Percentiles rank a stretch among this genome's conserved stretches.
Conservation (phyloP, 2,329 filamentous ascomycete genomes). For the Colletotrichum salicis region DNA sequence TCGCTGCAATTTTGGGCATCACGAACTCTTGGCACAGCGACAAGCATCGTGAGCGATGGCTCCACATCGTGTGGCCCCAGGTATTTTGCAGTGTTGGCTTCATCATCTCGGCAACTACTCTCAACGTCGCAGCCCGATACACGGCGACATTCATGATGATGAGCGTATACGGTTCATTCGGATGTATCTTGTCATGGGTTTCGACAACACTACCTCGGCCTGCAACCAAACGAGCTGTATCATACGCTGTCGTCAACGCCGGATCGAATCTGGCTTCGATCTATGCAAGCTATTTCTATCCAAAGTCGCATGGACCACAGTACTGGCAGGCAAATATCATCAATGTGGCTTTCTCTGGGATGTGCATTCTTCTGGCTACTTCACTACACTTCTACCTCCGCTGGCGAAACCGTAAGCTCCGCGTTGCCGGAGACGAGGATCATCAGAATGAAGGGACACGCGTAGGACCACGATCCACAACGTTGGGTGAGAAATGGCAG, state of each 20-base stretch:
- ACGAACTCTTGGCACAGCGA: slow-evolving; percentile 55
- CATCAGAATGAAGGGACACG: not conserved
- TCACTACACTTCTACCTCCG: not conserved
- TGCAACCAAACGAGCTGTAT: not conserved
- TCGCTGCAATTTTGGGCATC: slow-evolving; percentile 53
- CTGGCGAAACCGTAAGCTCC: not conserved
- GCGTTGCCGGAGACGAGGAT: not conserved
- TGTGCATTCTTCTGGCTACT: not conserved
- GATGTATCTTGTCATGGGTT: not conserved
- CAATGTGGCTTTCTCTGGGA: not conserved
- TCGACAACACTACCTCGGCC: not conserved
- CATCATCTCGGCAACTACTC: slow-evolving; percentile 44
- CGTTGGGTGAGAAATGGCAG: not conserved
- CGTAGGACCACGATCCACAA: not conserved
- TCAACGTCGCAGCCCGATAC: slow-evolving; percentile 46
- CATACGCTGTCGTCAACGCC: not conserved
- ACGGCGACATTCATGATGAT: slow-evolving; percentile 44
- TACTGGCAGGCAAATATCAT: not conserved
- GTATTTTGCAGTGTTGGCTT: slow-evolving; percentile 52
- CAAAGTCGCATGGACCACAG: not conserved
- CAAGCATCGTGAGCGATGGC: slow-evolving; percentile 50
- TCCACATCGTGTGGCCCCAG: slow-evolving; percentile 50
- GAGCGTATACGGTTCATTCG: not conserved
- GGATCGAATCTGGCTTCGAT: not conserved
- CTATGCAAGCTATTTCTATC: not conserved